phyloP scores from a whole-genome alignment of 345 rosid species.

The Mallotus nudiflorus region DNA sequence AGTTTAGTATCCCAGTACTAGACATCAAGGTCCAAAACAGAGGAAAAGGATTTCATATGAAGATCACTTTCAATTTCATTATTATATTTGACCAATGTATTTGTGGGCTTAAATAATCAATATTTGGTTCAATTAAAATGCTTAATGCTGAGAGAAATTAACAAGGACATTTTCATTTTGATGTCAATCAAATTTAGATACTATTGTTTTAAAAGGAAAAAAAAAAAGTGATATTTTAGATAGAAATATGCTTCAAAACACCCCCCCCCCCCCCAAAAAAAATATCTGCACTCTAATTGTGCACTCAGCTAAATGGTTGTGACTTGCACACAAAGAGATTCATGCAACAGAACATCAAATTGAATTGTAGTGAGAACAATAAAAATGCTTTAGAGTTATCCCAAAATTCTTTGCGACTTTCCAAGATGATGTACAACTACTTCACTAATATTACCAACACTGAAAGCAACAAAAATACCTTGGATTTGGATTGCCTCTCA shows the following conservation, averaged over 20 bases:
- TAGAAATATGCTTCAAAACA: neutral
- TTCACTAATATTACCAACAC: conserved; percentile 11
- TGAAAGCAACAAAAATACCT: conserved; percentile 44
- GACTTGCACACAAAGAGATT: neutral
- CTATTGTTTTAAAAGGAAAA: neutral
- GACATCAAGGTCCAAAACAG: neutral
- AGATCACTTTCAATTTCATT: neutral
- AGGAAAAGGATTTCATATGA: neutral
- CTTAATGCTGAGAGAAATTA: neutral
- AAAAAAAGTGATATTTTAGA: neutral
- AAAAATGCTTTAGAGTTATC: no score
- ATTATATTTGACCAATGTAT: neutral
- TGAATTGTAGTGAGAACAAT: neutral
- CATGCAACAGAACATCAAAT: neutral
- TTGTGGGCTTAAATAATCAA: neutral
- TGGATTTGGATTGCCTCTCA: conserved; percentile 97
- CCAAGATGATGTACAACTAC: neutral
- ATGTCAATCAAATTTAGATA: no score
- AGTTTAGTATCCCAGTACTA: neutral
- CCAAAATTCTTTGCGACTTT: no score
- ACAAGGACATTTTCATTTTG: no score
- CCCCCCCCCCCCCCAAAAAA: no score
- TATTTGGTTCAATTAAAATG: neutral
- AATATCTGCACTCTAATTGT: neutral
- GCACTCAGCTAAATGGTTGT: neutral